Evolutionary conservation across 352 stramenopile species (phyloP).

Genomic region (Phytophthora uliginosa): DNA sequence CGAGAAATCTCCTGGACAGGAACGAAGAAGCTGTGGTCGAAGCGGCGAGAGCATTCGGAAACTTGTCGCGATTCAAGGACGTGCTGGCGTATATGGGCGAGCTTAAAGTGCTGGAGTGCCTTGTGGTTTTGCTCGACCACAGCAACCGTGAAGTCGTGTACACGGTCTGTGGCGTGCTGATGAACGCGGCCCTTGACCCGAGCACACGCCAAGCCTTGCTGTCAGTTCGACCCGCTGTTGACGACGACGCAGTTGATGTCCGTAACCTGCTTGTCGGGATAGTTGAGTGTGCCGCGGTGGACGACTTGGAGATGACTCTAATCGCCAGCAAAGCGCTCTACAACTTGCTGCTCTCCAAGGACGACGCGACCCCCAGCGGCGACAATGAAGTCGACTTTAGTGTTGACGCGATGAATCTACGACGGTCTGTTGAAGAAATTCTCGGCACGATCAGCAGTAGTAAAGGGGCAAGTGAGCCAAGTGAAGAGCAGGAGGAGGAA

Average conservation of each 20-base stretch:
- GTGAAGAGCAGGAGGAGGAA: constrained; percentile 23
- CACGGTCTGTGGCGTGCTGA: constrained; percentile 82
- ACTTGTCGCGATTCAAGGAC: constrained; percentile 82
- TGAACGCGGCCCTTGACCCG: constrained; percentile 83
- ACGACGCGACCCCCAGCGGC: background rate
- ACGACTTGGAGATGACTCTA: constrained; percentile 79
- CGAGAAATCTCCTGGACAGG: constrained; percentile 64
- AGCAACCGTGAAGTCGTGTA: constrained; percentile 85
- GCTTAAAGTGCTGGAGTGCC: constrained; percentile 70
- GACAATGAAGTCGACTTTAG: background rate
- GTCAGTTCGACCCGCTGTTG: constrained; percentile 29
- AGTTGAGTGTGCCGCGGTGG: constrained; percentile 64
- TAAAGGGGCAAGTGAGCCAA: background rate
- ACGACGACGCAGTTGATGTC: constrained; percentile 44
- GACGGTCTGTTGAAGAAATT: constrained; percentile 41
- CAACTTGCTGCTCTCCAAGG: constrained; percentile 73
- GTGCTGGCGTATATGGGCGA: constrained; percentile 64
- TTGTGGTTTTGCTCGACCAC: constrained; percentile 85
- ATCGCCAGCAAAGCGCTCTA: constrained; percentile 88
- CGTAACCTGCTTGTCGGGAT: constrained; percentile 52
- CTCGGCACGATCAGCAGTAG: constrained; percentile 28
- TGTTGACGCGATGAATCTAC: constrained; percentile 25
- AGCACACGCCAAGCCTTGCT: constrained; percentile 48
- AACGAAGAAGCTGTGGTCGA: constrained; percentile 91
- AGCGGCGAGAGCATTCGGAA: constrained; percentile 86